These are phyloP conservation scores for Lactarius hatsudake DNA, from an alignment of 768 basidiomycete species.

Conservation along the genomic window DNA sequence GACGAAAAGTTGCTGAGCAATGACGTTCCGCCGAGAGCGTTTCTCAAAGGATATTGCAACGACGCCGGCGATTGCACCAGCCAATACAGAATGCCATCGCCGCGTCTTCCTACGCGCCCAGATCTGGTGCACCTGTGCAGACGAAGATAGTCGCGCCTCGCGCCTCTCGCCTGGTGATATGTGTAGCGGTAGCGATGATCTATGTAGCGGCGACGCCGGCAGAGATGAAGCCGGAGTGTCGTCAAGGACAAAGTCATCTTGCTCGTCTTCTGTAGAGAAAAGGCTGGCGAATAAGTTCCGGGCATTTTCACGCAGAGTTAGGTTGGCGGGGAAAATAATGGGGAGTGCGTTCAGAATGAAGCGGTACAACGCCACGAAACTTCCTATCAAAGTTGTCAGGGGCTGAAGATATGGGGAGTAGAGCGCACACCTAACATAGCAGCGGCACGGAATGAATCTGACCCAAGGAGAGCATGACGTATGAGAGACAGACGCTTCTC, in stretches of 20 bases:
- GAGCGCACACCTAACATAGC: conserved; percentile 72
- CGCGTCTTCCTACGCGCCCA: conserved; percentile 65
- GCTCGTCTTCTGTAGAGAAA: conserved; percentile 28
- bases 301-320: conserved; percentile 28
- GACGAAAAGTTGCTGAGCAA: conserved; percentile 88
- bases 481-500: conserved; percentile 63
- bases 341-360: conserved; percentile 75
- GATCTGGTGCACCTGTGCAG: conserved; percentile 58
- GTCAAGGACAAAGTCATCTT: conserved; percentile 27
- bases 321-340: conserved; percentile 51
- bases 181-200: conserved; percentile 14
- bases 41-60: conserved; percentile 78
- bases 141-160: conserved; percentile 55
- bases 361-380: conserved; percentile 78
- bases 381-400: conserved; percentile 43
- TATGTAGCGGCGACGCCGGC: conserved; percentile 29
- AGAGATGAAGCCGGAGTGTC: conserved; percentile 22
- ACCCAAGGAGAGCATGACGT: conserved; percentile 79
- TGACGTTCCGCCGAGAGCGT: conserved; percentile 54
- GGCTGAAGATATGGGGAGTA: neutral
- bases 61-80: conserved; percentile 73
- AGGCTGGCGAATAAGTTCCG: conserved; percentile 31
- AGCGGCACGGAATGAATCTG: conserved; percentile 80
- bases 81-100: conserved; percentile 76
- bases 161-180: conserved; percentile 33